Conservation (phyloP, 108 stramenopile genomes). For the Nitzschia palea region DNA sequence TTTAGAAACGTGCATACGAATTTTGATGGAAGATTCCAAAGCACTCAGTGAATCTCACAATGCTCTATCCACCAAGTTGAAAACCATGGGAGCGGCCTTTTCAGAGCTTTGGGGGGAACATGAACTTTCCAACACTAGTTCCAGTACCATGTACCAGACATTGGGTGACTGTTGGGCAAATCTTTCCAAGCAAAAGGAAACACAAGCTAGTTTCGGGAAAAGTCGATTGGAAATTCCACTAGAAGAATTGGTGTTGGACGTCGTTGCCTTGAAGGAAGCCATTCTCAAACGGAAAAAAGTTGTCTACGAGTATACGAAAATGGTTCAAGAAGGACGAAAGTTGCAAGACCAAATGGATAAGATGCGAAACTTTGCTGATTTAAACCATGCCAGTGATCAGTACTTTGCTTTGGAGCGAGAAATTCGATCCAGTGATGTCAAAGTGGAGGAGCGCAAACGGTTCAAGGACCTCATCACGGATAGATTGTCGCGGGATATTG, state of each 20-base stretch:
- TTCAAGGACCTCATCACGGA: slow-evolving; percentile 23
- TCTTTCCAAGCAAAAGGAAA: slow-evolving; percentile 13
- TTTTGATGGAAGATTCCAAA: slow-evolving; percentile 28
- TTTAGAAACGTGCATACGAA: slow-evolving; percentile 28
- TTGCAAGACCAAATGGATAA: slow-evolving; percentile 33
- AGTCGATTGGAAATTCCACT: slow-evolving; percentile 17
- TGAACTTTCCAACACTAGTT: slow-evolving; percentile 36
- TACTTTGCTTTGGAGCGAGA: slow-evolving; percentile 30
- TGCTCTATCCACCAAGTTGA: slow-evolving; percentile 7
- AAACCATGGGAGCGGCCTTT: slow-evolving; percentile 39
- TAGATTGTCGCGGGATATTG: slow-evolving; percentile 25
- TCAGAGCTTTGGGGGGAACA: slow-evolving; percentile 41
- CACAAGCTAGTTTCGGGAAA: slow-evolving; percentile 7
- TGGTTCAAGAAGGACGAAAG: slow-evolving; percentile 9
- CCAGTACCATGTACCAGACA: slow-evolving; percentile 34
- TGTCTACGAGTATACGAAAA: slow-evolving; percentile 26
- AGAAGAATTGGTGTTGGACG: slow-evolving; percentile 36
- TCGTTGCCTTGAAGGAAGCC: slow-evolving; percentile 32
- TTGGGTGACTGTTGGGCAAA: slow-evolving; percentile 31
- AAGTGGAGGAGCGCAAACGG: slow-evolving; percentile 13
- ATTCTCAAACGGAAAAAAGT: slow-evolving; percentile 27
- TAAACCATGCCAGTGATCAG: slow-evolving; percentile 10
- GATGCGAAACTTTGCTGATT: slow-evolving; percentile 1
- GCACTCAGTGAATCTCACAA: background rate
- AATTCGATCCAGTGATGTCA: slow-evolving; percentile 11